Percentiles rank a stretch among this genome's conserved stretches.
These are phyloP conservation scores for Paracoccidioides lutzii DNA, from an alignment of 2,329 filamentous ascomycete genomes.

Conservation along the genomic window DNA sequence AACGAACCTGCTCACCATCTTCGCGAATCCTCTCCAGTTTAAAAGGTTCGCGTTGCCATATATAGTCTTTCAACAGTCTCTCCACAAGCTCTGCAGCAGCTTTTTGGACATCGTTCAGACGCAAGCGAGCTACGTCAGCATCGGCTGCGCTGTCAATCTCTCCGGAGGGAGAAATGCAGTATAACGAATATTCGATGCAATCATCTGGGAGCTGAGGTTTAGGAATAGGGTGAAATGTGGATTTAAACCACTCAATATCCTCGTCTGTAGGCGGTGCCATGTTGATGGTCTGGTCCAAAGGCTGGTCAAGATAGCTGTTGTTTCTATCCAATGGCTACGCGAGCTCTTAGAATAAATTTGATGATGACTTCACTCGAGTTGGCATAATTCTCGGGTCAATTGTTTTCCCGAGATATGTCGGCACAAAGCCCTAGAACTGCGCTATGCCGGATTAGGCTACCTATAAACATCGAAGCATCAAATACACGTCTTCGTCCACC, in stretches of 20 bases:
- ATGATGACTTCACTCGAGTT: slow-evolving; percentile 22
- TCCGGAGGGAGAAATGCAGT: slow-evolving; percentile 50
- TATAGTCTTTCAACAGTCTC: slow-evolving; percentile 64
- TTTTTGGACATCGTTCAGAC: slow-evolving; percentile 60
- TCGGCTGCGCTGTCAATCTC: slow-evolving; percentile 43
- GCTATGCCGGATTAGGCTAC: slow-evolving; percentile 26
- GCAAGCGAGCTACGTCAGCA: slow-evolving; percentile 40
- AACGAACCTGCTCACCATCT: slow-evolving; percentile 39
- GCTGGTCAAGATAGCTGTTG: too few relatives aligned
- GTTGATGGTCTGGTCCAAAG: neutral
- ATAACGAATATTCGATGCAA: slow-evolving; percentile 72
- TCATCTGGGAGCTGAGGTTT: slow-evolving; percentile 62
- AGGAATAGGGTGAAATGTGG: slow-evolving; percentile 52
- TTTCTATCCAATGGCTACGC: neutral
- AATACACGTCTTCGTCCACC: slow-evolving; percentile 19
- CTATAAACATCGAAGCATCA: slow-evolving; percentile 28
- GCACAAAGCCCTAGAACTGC: neutral
- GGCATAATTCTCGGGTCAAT: neutral
- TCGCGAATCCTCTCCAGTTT: slow-evolving; percentile 49
- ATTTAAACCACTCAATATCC: slow-evolving; percentile 52
- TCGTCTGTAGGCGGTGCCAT: slow-evolving; percentile 39
- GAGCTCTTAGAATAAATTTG: neutral
- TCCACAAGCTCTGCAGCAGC: slow-evolving; percentile 51
- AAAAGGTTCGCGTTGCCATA: slow-evolving; percentile 86
- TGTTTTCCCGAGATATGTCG: neutral